Evolutionary conservation across 1,284 basidiomycete species (phyloP).

Genomic region (Fomitopsis pinicola): DNA sequence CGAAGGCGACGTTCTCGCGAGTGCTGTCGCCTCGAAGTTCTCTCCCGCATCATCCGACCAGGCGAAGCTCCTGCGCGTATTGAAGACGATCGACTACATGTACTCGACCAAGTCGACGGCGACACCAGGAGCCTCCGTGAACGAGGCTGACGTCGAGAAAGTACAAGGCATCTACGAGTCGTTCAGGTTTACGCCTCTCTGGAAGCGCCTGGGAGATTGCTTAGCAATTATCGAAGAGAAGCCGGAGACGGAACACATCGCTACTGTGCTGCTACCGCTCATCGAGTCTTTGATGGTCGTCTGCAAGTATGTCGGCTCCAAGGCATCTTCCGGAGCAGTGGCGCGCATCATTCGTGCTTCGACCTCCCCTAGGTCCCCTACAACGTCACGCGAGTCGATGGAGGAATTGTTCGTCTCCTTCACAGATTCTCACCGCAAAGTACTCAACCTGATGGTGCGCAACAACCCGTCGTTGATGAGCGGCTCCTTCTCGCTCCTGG

Average conservation of each 20-base stretch:
- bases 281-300: conserved; percentile 98
- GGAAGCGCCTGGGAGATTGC: conserved; percentile 84
- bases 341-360: conserved; percentile 51
- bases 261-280: conserved; percentile 85
- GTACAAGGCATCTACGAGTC: conserved; percentile 83
- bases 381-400: conserved; percentile 66
- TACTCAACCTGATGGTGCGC: conserved; percentile 96
- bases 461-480: conserved; percentile 98
- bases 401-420: conserved; percentile 92
- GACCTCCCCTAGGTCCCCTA: conserved; percentile 63
- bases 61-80: conserved; percentile 86
- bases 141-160: conserved; percentile 63
- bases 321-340: conserved; percentile 37
- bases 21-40: conserved; percentile 79
- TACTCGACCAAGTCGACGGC: conserved; percentile 64
- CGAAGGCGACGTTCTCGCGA: conserved; percentile 53
- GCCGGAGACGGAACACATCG: conserved; percentile 80
- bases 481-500: conserved; percentile 94
- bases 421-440: conserved; percentile 92
- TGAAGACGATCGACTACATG: conserved; percentile 97
- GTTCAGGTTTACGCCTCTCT: conserved; percentile 83
- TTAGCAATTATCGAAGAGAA: conserved; percentile 79
- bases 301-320: conserved; percentile 86
- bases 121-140: conserved; percentile 32
- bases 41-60: conserved; percentile 90